A percentile compares a stretch with the other conserved stretches of the same genome.
Evolutionary conservation across 2,329 filamentous ascomycete genomes (phyloP).

Genomic region (Rhytidhysteron rufulum): DNA sequence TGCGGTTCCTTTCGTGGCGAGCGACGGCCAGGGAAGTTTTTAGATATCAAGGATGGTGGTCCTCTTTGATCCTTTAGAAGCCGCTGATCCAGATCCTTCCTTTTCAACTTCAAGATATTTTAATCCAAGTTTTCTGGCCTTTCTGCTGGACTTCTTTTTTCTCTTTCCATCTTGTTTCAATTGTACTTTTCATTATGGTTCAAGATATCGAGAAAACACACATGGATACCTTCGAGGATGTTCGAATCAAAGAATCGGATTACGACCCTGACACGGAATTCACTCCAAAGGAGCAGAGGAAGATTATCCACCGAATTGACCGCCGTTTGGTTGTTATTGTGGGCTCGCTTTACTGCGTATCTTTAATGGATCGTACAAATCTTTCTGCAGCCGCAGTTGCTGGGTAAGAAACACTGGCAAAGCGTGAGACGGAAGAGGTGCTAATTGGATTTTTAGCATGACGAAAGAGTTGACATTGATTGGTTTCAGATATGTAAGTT

Average conservation of each 20-base stretch:
- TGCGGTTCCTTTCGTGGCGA: too few relatives aligned
- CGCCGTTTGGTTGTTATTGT: slow-evolving; percentile 46
- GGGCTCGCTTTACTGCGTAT: slow-evolving; percentile 66
- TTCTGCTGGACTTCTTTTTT: too few relatives aligned
- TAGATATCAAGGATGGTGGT: too few relatives aligned
- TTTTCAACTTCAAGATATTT: too few relatives aligned
- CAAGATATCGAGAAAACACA: slow-evolving; percentile 3
- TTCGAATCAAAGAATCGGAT: slow-evolving; percentile 14
- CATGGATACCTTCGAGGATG: slow-evolving; percentile 15
- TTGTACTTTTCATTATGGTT: slow-evolving; percentile 20
- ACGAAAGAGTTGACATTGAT: slow-evolving; percentile 30
- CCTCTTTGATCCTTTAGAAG: too few relatives aligned
- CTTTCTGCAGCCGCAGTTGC: slow-evolving; percentile 70
- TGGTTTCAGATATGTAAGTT: slow-evolving; percentile 25
- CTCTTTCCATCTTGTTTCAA: too few relatives aligned
- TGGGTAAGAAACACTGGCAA: slow-evolving; percentile 40
- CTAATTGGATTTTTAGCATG: slow-evolving; percentile 36
- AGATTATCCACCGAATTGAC: slow-evolving; percentile 68
- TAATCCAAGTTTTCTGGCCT: too few relatives aligned
- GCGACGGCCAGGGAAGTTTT: too few relatives aligned
- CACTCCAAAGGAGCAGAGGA: slow-evolving; percentile 59
- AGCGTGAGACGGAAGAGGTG: slow-evolving; percentile 4
- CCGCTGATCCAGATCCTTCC: too few relatives aligned
- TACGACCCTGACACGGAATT: slow-evolving; percentile 41
- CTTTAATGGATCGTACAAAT: slow-evolving; percentile 76